Conservation (phyloP, 177 flowering plant species). For the Vitis hybrid region DNA sequence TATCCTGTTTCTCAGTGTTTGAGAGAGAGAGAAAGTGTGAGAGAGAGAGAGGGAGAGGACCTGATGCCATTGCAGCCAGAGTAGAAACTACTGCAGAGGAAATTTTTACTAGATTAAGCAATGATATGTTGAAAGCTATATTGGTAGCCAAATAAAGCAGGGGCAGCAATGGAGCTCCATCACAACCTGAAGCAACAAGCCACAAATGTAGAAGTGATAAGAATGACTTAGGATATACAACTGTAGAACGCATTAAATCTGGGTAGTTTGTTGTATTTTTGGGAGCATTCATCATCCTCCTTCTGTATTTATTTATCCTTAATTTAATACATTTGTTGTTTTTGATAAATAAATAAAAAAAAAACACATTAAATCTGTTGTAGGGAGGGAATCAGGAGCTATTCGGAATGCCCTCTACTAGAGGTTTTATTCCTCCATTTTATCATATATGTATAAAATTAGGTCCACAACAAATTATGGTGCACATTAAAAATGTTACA, state of each 20-base stretch:
- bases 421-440: not conserved
- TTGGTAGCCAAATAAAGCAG: constrained; percentile 63
- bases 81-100: constrained; percentile 82
- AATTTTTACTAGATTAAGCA: constrained; percentile 63
- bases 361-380: not conserved
- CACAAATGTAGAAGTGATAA: not conserved
- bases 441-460: not conserved
- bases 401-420: not conserved
- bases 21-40: constrained; percentile 13
- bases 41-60: constrained; percentile 36
- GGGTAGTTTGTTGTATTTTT: no score
- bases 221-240: constrained; percentile 3
- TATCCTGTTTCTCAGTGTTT: no score
- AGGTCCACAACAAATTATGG: not conserved
- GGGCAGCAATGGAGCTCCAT: constrained; percentile 84
- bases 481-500: not conserved
- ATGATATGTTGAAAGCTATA: constrained; percentile 74
- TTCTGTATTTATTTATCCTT: no score
- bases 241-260: not conserved
- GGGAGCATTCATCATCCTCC: no score
- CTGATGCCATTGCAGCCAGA: constrained; percentile 69
- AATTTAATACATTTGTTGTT: no score
- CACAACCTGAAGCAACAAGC: constrained; percentile 56
- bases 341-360: not conserved
- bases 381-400: not conserved